Evolutionary conservation across 768 basidiomycete genomes (phyloP).

Genomic region (Pleurotus tuoliensis): DNA sequence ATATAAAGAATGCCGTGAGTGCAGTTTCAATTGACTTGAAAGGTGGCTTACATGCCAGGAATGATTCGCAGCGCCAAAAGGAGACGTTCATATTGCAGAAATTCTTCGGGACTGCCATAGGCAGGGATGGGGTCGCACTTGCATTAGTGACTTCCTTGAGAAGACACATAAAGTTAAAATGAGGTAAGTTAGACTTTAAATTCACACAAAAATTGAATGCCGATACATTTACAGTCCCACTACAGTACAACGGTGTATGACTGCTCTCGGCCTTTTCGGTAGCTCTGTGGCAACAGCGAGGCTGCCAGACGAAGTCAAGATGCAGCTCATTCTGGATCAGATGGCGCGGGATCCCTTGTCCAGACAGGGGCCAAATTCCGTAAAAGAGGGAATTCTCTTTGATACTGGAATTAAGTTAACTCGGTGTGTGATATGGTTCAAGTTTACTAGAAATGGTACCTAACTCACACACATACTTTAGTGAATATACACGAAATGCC

Average conservation of each 20-base stretch:
- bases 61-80: conserved; percentile 14
- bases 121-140: conserved; percentile 18
- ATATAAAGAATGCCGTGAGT: conserved; percentile 25
- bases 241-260: conserved; percentile 24
- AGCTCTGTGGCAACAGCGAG: conserved; percentile 25
- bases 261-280: conserved; percentile 23
- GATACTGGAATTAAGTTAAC: conserved; percentile 30
- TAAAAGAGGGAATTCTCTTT: conserved; percentile 25
- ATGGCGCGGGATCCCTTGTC: conserved; percentile 28
- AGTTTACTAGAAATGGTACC: not conserved
- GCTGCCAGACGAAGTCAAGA: conserved; percentile 23
- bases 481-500: conserved; percentile 11
- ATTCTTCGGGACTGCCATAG: conserved; percentile 20
- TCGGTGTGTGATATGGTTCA: conserved; percentile 11
- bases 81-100: conserved; percentile 17
- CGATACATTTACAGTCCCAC: conserved; percentile 16
- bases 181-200: conserved; percentile 19
- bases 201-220: not conserved
- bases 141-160: conserved; percentile 22
- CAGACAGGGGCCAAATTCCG: conserved; percentile 20
- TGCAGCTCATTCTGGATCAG: conserved; percentile 29
- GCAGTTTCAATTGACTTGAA: not conserved
- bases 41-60: not conserved
- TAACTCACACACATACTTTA: not conserved
- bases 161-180: conserved; percentile 24